These are phyloP conservation scores for Peronosclerospora sorghi DNA, from an alignment of 352 stramenopile species.

Conservation along the genomic window DNA sequence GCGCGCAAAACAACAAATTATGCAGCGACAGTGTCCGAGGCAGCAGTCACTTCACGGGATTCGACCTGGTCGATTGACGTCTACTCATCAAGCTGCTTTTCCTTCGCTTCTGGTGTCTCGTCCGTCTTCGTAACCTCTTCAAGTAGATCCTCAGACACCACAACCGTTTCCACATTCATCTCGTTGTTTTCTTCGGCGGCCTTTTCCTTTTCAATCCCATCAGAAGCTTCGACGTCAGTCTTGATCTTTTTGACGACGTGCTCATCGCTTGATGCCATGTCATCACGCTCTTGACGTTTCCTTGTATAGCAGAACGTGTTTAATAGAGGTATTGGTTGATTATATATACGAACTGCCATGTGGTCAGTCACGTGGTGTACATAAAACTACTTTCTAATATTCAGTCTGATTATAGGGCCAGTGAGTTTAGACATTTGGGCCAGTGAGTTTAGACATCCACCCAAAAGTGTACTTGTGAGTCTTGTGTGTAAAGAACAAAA, in stretches of 20 bases:
- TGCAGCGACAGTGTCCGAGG: conserved; percentile 4
- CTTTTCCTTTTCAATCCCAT: background rate
- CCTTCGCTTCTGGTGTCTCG: background rate
- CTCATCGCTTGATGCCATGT: conserved; percentile 10
- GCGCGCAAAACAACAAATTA: conserved; percentile 3
- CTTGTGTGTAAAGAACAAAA: too few species aligned
- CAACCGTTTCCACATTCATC: background rate
- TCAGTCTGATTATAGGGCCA: too few species aligned
- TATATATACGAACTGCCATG: too few species aligned
- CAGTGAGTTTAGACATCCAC: too few species aligned
- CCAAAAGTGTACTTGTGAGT: too few species aligned
- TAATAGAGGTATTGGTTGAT: too few species aligned
- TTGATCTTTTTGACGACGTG: conserved; percentile 22
- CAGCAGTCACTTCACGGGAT: background rate
- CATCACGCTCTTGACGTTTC: conserved; percentile 27
- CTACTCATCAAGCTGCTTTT: background rate
- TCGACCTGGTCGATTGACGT: background rate
- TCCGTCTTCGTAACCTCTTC: background rate
- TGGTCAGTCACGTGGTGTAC: too few species aligned
- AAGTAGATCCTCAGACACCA: background rate
- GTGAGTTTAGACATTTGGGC: too few species aligned
- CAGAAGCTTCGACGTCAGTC: conserved; percentile 6
- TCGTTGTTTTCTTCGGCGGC: background rate
- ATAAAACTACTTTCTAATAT: background rate
- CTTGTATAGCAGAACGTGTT: too few species aligned